phyloP scores from a whole-genome alignment of 2,329 filamentous ascomycete genomes.

The Fusarium sp. region DNA sequence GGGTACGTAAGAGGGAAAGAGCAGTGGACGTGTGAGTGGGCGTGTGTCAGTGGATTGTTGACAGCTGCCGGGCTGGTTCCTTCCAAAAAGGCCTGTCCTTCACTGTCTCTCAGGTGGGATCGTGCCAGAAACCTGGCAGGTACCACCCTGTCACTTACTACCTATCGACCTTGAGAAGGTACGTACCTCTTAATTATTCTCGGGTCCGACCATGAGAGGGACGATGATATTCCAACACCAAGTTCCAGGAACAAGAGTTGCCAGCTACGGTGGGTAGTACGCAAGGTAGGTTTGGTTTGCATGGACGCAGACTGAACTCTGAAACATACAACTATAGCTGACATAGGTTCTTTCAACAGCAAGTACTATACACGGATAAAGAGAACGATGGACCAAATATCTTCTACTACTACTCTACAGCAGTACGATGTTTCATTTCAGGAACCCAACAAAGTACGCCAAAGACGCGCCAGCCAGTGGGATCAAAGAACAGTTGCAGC shows the following conservation, averaged over 20 bases:
- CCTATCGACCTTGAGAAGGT: background rate
- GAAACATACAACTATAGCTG: background rate
- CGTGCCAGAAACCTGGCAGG: slow-evolving; percentile 39
- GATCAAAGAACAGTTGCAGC: slow-evolving; percentile 32
- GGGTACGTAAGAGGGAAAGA: slow-evolving; percentile 38
- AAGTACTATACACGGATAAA: background rate
- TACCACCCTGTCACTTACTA: slow-evolving; percentile 31
- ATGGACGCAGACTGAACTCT: background rate
- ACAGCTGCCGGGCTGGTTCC: slow-evolving; percentile 44
- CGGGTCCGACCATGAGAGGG: background rate
- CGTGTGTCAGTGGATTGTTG: slow-evolving; percentile 42
- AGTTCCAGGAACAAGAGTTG: background rate
- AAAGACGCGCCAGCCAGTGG: slow-evolving; percentile 24
- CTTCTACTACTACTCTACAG: background rate
- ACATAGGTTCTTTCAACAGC: background rate
- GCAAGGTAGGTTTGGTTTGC: background rate
- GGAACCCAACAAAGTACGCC: slow-evolving; percentile 8
- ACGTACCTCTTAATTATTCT: background rate
- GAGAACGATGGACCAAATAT: background rate
- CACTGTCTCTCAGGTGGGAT: slow-evolving; percentile 43
- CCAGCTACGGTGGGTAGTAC: background rate
- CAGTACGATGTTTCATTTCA: background rate
- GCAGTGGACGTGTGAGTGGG: slow-evolving; percentile 37
- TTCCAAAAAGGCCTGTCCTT: slow-evolving; percentile 40
- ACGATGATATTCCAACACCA: background rate